Evolutionary conservation across 352 stramenopile species (phyloP), one percentile per base, ranked within the genome.

Genomic region (Phytophthora capsici): DNA sequence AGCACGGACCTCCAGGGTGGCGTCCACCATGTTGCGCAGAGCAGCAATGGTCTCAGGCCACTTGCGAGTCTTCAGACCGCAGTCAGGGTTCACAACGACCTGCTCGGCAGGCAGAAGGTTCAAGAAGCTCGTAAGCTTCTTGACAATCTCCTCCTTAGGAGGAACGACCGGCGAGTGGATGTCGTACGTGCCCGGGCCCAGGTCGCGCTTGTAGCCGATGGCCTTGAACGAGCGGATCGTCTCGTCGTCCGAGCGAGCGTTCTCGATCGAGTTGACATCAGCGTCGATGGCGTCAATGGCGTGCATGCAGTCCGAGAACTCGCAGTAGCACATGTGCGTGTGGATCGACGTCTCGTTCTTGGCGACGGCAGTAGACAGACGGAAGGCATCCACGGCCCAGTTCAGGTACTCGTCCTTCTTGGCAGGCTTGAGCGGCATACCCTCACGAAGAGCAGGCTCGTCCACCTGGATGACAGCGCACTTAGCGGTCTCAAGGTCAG

Each of bases 281-380:
- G 91, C 91, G 67, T 98, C 93, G 34, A 98, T 90, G 20, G 84
- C 84, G 59, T 96, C 90, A 53, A 98, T 98, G 26, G 92, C 89
- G 56, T 92, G 78, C 89, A 98, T 97, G 76, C 89, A 97, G 80
- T 98, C 93, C 7, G 89, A 66, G 71, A 98, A 98, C 74, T 98
- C 92, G 77, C 89, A 97, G 86, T 98, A 98, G 88, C 93, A 98
- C 91, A 98, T 98, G 88, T 98, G 93, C 36, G 92, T 98, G 82
- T 98, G 92, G 73, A 98, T 97, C 47, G 93, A 94, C 14, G 92
- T 98, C 66, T 89, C 77, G 66, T 94, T 91, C 69, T 90, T 85
- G 30, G 90, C 91, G 10, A 92, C 86, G 26, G 81, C 89, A 2
- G 91, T 97, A 28, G 89, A 80, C 34, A 98, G 78, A 55, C 88